phyloP scores from a whole-genome alignment of 768 basidiomycete genomes.

The Cyclocybe cylindracea region DNA sequence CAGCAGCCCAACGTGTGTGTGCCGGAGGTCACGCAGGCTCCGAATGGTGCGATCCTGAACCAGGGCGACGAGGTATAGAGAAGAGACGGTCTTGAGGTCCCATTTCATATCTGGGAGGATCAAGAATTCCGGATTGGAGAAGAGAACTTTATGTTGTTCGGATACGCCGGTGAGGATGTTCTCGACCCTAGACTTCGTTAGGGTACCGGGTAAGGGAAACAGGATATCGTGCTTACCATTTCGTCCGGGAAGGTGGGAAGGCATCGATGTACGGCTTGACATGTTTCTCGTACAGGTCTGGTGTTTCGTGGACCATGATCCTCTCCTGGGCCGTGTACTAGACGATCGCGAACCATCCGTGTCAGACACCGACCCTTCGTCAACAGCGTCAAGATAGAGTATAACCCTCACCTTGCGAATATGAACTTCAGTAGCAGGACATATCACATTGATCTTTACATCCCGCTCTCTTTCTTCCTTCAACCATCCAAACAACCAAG shows the following conservation, averaged over 20 bases:
- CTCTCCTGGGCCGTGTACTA: conserved; percentile 79
- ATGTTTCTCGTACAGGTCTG: conserved; percentile 66
- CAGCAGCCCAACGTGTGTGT: conserved; percentile 66
- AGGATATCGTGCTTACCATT: conserved; percentile 57
- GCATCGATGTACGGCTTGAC: conserved; percentile 79
- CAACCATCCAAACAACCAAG: conserved; percentile 79
- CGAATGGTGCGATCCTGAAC: conserved; percentile 60
- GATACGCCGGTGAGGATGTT: conserved; percentile 79
- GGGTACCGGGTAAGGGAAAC: neutral
- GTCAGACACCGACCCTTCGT: neutral
- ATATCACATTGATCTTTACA: conserved; percentile 82
- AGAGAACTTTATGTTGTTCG: conserved; percentile 74
- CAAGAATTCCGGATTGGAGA: conserved; percentile 63
- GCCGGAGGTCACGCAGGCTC: conserved; percentile 75
- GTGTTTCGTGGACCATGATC: conserved; percentile 81
- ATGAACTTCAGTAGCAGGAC: conserved; percentile 88
- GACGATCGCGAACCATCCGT: neutral
- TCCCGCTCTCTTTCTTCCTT: conserved; percentile 50
- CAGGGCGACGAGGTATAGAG: conserved; percentile 87
- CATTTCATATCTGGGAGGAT: conserved; percentile 97
- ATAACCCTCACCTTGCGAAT: conserved; percentile 65
- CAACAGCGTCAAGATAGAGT: neutral
- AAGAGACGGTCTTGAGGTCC: conserved; percentile 74
- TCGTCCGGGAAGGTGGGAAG: conserved; percentile 74
- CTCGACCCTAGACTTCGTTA: conserved; percentile 61